Evolutionary conservation across 495 filamentous ascomycete species (phyloP).

Genomic region (Tuber umbilicatum): DNA sequence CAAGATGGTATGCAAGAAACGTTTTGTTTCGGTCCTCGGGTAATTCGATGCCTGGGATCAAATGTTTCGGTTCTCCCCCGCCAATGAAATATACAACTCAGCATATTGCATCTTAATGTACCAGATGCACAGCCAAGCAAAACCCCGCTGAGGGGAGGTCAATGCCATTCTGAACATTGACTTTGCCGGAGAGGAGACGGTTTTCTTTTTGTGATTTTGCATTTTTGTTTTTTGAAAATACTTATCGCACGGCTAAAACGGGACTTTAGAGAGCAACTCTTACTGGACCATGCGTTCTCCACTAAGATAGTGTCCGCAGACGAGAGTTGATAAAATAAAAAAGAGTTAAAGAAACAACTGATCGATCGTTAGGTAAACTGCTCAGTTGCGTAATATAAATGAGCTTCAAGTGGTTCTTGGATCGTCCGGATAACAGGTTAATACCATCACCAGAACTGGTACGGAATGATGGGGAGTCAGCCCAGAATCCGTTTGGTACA

Average conservation of each 20-base stretch:
- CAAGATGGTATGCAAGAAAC: not conserved
- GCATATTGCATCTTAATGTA: slow-evolving; percentile 5
- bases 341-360: slow-evolving; percentile 3
- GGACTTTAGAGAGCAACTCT: not conserved
- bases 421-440: slow-evolving; percentile 3
- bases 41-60: slow-evolving; percentile 5
- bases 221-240: not conserved
- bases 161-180: not conserved
- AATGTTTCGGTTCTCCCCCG: slow-evolving; percentile 2
- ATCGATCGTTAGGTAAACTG: slow-evolving; percentile 6
- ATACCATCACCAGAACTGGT: not conserved
- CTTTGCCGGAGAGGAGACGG: not conserved
- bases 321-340: slow-evolving; percentile 4
- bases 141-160: slow-evolving; percentile 4
- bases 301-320: slow-evolving; percentile 2
- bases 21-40: not conserved
- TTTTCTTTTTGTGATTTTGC: slow-evolving; percentile 2
- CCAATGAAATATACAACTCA: slow-evolving; percentile 3
- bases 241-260: not conserved
- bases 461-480: not conserved
- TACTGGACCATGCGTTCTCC: slow-evolving; percentile 1
- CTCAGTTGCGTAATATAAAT: not conserved
- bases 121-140: not conserved
- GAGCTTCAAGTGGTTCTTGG: slow-evolving; percentile 5
- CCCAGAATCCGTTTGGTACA: not conserved